Conservation (phyloP, 345 rosid genomes). For the Camelina hispida region DNA sequence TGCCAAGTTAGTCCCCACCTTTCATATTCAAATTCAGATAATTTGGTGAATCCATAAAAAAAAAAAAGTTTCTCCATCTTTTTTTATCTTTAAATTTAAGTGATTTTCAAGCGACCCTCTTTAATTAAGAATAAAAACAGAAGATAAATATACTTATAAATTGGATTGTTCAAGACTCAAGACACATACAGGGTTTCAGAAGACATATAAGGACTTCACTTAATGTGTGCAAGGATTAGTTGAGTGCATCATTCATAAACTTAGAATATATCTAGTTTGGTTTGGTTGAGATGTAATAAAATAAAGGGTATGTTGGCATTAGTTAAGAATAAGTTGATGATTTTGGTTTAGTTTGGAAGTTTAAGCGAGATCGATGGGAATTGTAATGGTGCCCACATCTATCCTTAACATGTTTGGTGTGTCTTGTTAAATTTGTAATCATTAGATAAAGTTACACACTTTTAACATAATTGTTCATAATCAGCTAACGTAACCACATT, state of each 20-base stretch:
- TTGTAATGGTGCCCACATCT: conserved; percentile 23
- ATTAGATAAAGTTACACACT: conserved; percentile 22
- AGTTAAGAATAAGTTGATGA: conserved; percentile 27
- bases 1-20: conserved; percentile 35
- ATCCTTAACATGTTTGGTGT: conserved; percentile 25
- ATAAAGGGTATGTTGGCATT: too few relatives aligned
- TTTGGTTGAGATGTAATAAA: conserved; percentile 18
- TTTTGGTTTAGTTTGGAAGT: conserved; percentile 41
- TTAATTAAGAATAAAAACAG: background rate
- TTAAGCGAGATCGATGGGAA: conserved; percentile 39
- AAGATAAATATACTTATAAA: conserved; percentile 9
- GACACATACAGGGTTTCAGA: background rate
- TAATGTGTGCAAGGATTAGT: background rate
- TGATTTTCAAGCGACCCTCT: conserved; percentile 16
- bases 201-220: background rate
- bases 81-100: conserved; percentile 16
- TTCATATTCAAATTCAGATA: conserved; percentile 35
- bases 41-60: conserved; percentile 29
- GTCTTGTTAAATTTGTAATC: conserved; percentile 8
- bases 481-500: conserved; percentile 17
- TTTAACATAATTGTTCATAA: background rate
- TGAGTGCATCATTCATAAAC: background rate
- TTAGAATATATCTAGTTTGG: conserved; percentile 4
- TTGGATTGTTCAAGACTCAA: background rate
- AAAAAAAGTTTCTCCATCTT: conserved; percentile 24